phyloP scores from a whole-genome alignment of 345 rosid genomes.

The Rhodamnia argentea region DNA sequence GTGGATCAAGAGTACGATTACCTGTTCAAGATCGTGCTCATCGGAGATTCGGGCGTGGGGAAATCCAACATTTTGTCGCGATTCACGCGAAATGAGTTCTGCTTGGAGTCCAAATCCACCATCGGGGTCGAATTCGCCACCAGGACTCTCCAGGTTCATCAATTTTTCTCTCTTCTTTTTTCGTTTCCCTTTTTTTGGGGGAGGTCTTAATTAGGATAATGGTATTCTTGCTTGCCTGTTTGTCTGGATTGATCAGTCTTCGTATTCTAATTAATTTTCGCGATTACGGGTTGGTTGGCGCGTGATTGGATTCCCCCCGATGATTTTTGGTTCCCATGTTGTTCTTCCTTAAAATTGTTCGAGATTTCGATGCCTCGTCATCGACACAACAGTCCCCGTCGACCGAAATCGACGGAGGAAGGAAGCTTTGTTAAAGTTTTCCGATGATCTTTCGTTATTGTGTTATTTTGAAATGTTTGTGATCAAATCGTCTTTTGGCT shows the following conservation, averaged over 20 bases:
- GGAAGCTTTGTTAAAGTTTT: neutral
- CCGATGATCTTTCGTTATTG: neutral
- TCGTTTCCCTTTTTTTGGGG: neutral
- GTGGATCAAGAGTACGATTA: conserved; percentile 62
- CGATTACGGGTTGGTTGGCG: neutral
- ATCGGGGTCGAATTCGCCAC: conserved; percentile 72
- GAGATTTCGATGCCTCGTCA: neutral
- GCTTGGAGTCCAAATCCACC: conserved; percentile 59
- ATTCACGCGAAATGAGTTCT: conserved; percentile 57
- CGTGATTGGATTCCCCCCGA: neutral
- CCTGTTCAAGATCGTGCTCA: conserved; percentile 52
- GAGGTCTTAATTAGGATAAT: neutral
- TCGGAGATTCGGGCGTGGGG: conserved; percentile 68
- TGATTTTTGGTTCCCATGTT: no score
- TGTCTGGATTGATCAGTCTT: neutral
- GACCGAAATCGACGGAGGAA: neutral
- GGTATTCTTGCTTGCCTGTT: neutral
- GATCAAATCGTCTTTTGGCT: neutral
- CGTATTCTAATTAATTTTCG: neutral
- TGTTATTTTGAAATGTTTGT: neutral
- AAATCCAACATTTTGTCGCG: conserved; percentile 66
- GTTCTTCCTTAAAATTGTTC: neutral
- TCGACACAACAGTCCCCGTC: neutral
- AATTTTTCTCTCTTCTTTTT: neutral
- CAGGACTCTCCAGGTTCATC: conserved; percentile 48